phyloP scores from a whole-genome alignment of 768 basidiomycete species.

The Pilatotrama ljubarskyi region DNA sequence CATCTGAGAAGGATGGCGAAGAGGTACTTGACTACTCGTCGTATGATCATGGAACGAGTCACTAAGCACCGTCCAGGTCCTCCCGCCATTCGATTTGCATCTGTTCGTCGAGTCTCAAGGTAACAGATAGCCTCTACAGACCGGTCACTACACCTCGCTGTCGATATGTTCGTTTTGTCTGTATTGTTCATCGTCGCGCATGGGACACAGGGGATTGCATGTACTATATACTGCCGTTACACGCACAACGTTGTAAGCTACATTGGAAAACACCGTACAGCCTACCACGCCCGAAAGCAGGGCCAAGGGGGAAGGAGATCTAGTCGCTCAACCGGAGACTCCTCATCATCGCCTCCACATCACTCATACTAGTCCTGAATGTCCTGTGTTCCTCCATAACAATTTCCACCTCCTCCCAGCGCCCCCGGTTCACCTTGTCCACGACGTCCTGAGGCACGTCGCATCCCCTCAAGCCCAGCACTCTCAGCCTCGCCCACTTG shows the following conservation, averaged over 20 bases:
- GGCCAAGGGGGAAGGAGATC: neutral
- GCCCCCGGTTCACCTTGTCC: conserved; percentile 52
- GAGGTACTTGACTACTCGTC: conserved; percentile 36
- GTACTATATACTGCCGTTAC: neutral
- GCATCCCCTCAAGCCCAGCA: conserved; percentile 60
- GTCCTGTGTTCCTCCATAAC: conserved; percentile 29
- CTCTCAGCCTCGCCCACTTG: conserved; percentile 51
- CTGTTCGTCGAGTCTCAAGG: conserved; percentile 14
- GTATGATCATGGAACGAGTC: neutral
- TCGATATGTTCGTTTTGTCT: neutral
- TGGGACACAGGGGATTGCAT: neutral
- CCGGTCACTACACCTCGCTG: neutral
- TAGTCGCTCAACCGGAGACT: conserved; percentile 11
- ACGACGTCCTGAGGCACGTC: conserved; percentile 43
- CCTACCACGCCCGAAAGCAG: neutral
- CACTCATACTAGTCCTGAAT: conserved; percentile 5
- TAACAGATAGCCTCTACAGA: neutral
- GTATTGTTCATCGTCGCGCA: conserved; percentile 2
- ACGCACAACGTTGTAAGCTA: neutral
- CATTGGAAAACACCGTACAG: neutral
- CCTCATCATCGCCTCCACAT: conserved; percentile 15
- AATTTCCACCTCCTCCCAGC: conserved; percentile 65
- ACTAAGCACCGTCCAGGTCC: conserved; percentile 31
- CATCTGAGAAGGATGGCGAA: conserved; percentile 36
- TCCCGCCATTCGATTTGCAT: conserved; percentile 54